Conservation (phyloP, 257 asterid genomes). For the Solanum habrochaites region DNA sequence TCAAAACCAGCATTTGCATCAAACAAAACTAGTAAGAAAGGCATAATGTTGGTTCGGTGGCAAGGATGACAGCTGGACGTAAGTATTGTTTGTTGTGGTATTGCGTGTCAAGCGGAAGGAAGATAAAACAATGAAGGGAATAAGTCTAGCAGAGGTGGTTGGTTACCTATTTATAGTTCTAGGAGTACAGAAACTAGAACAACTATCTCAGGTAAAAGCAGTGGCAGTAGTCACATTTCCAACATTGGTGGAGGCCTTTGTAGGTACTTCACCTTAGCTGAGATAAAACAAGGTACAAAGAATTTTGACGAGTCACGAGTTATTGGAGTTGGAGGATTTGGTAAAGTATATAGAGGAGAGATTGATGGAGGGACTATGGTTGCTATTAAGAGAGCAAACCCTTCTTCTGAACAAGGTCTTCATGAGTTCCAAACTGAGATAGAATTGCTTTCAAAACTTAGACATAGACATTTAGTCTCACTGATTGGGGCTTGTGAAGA, state of each 20-base stretch:
- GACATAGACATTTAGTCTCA: conserved; percentile 6
- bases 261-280: conserved; percentile 48
- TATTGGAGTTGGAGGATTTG: conserved; percentile 83
- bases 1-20: background rate
- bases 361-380: conserved; percentile 39
- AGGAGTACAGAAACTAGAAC: conserved; percentile 15
- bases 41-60: conserved; percentile 17
- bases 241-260: conserved; percentile 37
- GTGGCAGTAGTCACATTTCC: conserved; percentile 28
- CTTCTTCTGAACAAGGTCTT: conserved; percentile 60
- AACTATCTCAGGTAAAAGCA: conserved; percentile 13
- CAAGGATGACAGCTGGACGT: conserved; percentile 15
- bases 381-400: conserved; percentile 57
- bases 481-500: too few species aligned
- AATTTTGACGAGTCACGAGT: conserved; percentile 45
- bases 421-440: conserved; percentile 68
- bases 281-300: conserved; percentile 43
- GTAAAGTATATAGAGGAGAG: conserved; percentile 57
- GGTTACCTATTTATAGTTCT: conserved; percentile 42
- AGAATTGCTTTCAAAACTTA: conserved; percentile 58
- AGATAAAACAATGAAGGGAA: background rate
- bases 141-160: conserved; percentile 4
- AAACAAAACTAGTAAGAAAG: conserved; percentile 4
- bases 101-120: conserved; percentile 6
- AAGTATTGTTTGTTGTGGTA: conserved; percentile 20